These are phyloP conservation scores for Pichia sp. DNA, from an alignment of 1,139 yeast genomes.

Conservation along the genomic window DNA sequence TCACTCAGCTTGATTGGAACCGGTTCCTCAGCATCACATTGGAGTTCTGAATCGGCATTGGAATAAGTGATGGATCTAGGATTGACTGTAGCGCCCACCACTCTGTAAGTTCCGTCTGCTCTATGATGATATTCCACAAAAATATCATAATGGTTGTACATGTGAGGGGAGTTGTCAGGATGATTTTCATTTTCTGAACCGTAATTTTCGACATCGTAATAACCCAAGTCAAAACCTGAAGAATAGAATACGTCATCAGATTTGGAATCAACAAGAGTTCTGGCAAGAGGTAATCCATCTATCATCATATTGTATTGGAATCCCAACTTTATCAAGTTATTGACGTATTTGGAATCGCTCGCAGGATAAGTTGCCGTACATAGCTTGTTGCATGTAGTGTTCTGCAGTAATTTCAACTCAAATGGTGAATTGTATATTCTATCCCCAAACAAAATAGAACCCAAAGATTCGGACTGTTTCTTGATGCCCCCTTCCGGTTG, in stretches of 20 bases:
- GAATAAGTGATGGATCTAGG: slow-evolving; percentile 50
- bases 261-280: slow-evolving; percentile 43
- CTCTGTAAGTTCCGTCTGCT: slow-evolving; percentile 61
- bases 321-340: slow-evolving; percentile 70
- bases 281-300: slow-evolving; percentile 93
- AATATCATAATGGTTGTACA: slow-evolving; percentile 77
- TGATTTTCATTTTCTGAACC: too few relatives aligned
- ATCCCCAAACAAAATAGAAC: slow-evolving; percentile 92
- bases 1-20: slow-evolving; percentile 36
- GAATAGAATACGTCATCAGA: slow-evolving; percentile 61
- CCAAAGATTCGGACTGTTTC: slow-evolving; percentile 83
- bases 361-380: slow-evolving; percentile 56
- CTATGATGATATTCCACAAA: slow-evolving; percentile 76
- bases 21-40: slow-evolving; percentile 28
- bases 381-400: slow-evolving; percentile 53
- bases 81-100: slow-evolving; percentile 80
- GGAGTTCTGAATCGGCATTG: slow-evolving; percentile 30
- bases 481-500: slow-evolving; percentile 58
- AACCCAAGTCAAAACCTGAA: slow-evolving; percentile 77
- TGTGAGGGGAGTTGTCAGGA: slow-evolving; percentile 29
- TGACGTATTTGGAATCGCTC: slow-evolving; percentile 65
- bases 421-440: slow-evolving; percentile 91
- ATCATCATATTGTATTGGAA: slow-evolving; percentile 88
- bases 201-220: slow-evolving; percentile 34
- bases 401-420: slow-evolving; percentile 66